phyloP scores from a whole-genome alignment of 345 rosid genomes.

The Bruguiera parviflora region DNA sequence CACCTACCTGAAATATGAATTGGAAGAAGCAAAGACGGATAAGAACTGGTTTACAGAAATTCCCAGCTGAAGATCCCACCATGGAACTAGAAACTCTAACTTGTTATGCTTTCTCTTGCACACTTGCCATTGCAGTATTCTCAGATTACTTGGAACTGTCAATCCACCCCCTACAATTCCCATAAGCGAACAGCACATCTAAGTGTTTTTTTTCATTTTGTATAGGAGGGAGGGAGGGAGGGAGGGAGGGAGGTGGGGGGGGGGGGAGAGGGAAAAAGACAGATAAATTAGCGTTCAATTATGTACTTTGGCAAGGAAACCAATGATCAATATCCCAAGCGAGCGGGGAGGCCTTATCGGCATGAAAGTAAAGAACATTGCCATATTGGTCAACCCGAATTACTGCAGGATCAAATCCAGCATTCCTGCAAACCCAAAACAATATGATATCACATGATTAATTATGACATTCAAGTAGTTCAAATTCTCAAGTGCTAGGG shows the following conservation, averaged over 20 bases:
- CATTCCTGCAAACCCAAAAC: constrained; percentile 50
- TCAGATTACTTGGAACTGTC: constrained; percentile 83
- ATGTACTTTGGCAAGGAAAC: constrained; percentile 87
- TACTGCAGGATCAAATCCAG: constrained; percentile 91
- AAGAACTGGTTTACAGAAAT: constrained; percentile 90
- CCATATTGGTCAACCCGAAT: constrained; percentile 87
- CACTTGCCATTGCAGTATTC: constrained; percentile 92
- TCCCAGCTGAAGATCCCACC: constrained; percentile 96
- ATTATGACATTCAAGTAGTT: not conserved
- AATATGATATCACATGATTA: not conserved
- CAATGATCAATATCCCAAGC: constrained; percentile 95
- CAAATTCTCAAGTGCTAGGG: not conserved
- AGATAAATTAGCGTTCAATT: not conserved
- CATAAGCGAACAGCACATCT: constrained; percentile 1
- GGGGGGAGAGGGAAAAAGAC: not conserved
- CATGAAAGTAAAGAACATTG: constrained; percentile 82
- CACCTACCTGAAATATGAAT: constrained; percentile 74
- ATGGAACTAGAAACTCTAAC: constrained; percentile 82
- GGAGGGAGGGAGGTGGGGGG: not conserved
- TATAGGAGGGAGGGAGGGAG: not conserved
- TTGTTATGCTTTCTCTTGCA: constrained; percentile 76
- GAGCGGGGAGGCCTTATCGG: constrained; percentile 95
- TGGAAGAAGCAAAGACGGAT: constrained; percentile 72
- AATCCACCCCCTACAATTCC: constrained; percentile 77
- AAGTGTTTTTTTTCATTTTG: not conserved